Base-by-base conservation (phyloP, 2,329 filamentous ascomycete species). In the Amphichorda felina region DNA sequence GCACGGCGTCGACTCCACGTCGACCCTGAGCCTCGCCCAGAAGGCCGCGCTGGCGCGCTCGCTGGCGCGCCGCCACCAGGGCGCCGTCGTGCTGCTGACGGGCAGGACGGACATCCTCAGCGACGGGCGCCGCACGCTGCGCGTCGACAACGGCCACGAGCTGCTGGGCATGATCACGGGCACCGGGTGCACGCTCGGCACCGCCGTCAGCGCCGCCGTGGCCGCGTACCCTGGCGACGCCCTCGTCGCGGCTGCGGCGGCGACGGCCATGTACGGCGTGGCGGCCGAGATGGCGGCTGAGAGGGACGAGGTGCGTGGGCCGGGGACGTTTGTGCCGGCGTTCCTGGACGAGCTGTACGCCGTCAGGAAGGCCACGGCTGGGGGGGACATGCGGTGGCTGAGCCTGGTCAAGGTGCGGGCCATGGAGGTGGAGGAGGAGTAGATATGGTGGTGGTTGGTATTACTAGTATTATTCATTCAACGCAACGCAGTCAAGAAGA, bases 111-210 rank as follows among this genome's bases (percentile, higher is more conserved):
- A 96, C 57, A 72, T 84, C 36, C 55, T 94, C 27, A 83, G 79
- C 40, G 85, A 94, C 46, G 87, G 87, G 2, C 50, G 53, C 5
- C 67, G 72, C 8, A 82, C 81, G 0, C 66, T 81, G 42, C 67
- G 75, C 5, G 64, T 95, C 16, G 63, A 66, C 16, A 94, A 95
- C 52, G 89, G 89, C 1, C 80, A 94, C 54, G 64, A 68, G 43
- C 64, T 77, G 40, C 67, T 91, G 2, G 78, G 75, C 15, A 60
- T 66, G 41, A 74, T 91, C 37, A 91, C 84, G 0, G 85, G 84
- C 3, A 84, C 79, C 27, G 89, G 89, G 0, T 96, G 89, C 55
- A 81, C 83, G 5, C 68, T 95, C 6, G 89, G 88, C 2, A 91
- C 87, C 0, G 75, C 79, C 1, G 68, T 94, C 33, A 85, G 83